Conservation (phyloP, 2,329 filamentous ascomycete species). For the Fonsecaea pedrosoi region DNA sequence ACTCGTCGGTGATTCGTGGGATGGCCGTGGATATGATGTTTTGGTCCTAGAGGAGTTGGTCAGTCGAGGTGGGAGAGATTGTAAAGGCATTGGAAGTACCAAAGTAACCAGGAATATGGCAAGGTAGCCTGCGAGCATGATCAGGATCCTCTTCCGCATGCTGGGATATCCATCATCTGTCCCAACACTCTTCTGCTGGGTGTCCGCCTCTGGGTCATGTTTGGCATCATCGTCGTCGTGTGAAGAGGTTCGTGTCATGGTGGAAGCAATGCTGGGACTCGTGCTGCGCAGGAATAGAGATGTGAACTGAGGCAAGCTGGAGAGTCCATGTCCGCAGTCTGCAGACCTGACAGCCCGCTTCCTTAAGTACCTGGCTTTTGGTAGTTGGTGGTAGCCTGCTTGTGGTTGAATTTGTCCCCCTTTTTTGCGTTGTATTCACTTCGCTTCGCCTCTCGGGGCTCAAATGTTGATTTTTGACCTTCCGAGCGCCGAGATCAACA, state of each 20-base stretch:
- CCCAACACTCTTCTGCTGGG: neutral
- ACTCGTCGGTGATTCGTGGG: slow-evolving; percentile 56
- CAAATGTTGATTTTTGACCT: neutral
- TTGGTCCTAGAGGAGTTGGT: slow-evolving; percentile 22
- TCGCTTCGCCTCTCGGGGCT: neutral
- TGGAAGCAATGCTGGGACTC: neutral
- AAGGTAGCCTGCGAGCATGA: neutral
- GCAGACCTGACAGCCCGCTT: neutral
- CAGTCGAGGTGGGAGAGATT: neutral
- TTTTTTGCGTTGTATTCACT: neutral
- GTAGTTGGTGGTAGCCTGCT: neutral
- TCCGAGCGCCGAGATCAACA: neutral
- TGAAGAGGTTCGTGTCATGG: neutral
- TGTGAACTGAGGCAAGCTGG: neutral
- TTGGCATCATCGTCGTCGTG: neutral
- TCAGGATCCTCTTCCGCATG: neutral
- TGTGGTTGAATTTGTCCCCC: neutral
- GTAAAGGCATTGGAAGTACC: neutral
- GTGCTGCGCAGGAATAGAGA: neutral
- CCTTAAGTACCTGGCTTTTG: neutral
- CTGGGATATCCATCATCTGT: neutral
- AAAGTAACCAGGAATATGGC: slow-evolving; percentile 1
- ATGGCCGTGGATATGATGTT: slow-evolving; percentile 55
- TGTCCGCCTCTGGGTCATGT: neutral
- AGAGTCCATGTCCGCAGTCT: neutral